Evolutionary conservation across 495 filamentous ascomycete genomes (phyloP), one percentile per base, ranked within the genome.

Genomic region (Aspergillus incahuasiensis): DNA sequence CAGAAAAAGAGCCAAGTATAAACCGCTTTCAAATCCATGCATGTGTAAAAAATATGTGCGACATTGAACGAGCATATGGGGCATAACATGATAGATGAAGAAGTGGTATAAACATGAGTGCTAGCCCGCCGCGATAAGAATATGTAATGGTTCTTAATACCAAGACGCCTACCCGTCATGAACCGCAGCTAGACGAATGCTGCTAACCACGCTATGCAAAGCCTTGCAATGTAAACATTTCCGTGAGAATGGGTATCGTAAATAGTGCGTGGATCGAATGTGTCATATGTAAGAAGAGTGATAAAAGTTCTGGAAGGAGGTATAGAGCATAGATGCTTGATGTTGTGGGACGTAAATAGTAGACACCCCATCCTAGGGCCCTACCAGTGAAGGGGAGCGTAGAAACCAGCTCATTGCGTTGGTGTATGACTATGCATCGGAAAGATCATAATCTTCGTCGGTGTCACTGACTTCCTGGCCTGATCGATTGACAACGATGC

Each of bases 401-500:
- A 32, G 34, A 20, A 21, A 55, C 32, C 45, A 16, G 24, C n/a
- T 42, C 16, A 8, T 30, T 8, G 49, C 39, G 18, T 52, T 20
- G 7, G 38, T 38, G 13, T 18, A 48, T 28, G 40, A 48, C 61
- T 51, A 72, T 41, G 58, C 63, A 48, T 76, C 74, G 25, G 71
- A 74, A 2, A 70, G 47, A 32, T 78, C 71, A 39, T 73, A 71
- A 52, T 78, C 77, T 39, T 77, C 73, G 25, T 74, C 72, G 16
- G 64, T 62, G 42, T 74, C 69, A 54, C 63, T 60, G 47, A 73
- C 63, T 66, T 82, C 78, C 22, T 68, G 62, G 28, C 81, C 81
- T 46, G 73, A 71, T 32, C 67, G 63, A 62, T 95, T 89, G 34
- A 96, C 85, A 1, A 94, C 80, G 39, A 92, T 89, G 38, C 94